phyloP scores from a whole-genome alignment of 139 green algal genomes.

The Chlamydomonas schloesseri region DNA sequence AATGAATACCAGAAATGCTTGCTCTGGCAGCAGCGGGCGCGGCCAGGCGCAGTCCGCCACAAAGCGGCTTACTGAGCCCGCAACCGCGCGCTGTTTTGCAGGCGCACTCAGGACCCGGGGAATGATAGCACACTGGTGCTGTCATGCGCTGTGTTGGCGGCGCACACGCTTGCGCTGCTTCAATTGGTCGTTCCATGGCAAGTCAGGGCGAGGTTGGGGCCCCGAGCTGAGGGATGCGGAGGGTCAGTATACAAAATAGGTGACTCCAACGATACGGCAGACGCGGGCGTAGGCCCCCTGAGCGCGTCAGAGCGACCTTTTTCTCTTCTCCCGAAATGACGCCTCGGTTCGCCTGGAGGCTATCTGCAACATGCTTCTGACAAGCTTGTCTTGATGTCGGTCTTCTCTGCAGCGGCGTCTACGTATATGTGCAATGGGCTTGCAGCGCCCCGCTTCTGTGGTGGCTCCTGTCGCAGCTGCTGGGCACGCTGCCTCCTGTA shows the following conservation, averaged over 20 bases:
- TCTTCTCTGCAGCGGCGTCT: not conserved
- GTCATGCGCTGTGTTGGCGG: not conserved
- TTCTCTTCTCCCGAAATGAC: too few relatives aligned
- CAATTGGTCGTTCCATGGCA: conserved; percentile 12
- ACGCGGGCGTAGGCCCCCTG: too few relatives aligned
- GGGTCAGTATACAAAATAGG: too few relatives aligned
- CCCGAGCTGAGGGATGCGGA: too few relatives aligned
- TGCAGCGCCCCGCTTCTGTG: conserved; percentile 13
- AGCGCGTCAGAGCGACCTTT: too few relatives aligned
- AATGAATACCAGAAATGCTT: not conserved
- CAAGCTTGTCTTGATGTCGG: too few relatives aligned
- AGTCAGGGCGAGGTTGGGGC: too few relatives aligned
- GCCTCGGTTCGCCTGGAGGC: too few relatives aligned
- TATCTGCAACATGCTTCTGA: too few relatives aligned
- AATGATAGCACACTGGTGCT: conserved; percentile 11
- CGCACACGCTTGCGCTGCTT: not conserved
- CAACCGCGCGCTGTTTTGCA: not conserved
- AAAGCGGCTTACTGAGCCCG: not conserved
- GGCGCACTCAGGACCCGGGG: conserved; percentile 19
- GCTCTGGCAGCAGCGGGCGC: not conserved
- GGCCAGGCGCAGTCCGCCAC: too few relatives aligned
- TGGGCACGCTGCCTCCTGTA: conserved; percentile 9
- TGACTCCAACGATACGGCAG: too few relatives aligned
- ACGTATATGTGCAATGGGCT: conserved; percentile 14
- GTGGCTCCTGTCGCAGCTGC: conserved; percentile 8